These are phyloP conservation scores for Apiospora marii DNA, from an alignment of 2,329 filamentous ascomycete species.

Conservation along the genomic window DNA sequence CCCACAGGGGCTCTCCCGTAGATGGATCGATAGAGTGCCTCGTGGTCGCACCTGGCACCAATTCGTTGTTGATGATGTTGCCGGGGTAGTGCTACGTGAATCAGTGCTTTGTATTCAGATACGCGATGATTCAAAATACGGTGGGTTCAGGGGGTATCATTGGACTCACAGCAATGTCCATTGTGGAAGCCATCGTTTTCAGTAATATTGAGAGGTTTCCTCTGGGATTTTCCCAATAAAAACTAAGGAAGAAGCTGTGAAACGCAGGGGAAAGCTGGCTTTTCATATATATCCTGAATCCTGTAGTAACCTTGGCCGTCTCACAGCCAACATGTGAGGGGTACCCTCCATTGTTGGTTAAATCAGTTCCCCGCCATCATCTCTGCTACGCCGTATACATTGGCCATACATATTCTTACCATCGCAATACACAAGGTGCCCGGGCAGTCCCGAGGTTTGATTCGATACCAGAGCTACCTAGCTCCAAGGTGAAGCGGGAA, in stretches of 20 bases:
- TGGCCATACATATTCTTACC: not conserved
- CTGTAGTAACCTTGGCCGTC: too few species aligned
- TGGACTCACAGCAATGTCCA: not conserved
- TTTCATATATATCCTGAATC: not conserved
- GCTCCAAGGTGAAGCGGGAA: not conserved
- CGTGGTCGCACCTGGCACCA: conserved; percentile 18
- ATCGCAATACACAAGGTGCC: not conserved
- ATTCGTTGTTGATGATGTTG: conserved; percentile 28
- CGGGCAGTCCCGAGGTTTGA: not conserved
- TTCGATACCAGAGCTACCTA: not conserved
- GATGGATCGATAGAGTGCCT: conserved; percentile 40
- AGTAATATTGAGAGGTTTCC: not conserved
- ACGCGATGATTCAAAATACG: not conserved
- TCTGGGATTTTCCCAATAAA: not conserved
- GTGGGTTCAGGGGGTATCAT: not conserved
- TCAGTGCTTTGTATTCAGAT: too few species aligned
- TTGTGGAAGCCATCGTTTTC: not conserved
- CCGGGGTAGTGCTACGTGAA: conserved; percentile 19
- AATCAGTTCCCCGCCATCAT: not conserved
- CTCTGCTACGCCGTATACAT: not conserved
- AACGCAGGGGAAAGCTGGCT: too few species aligned
- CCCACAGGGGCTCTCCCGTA: conserved; percentile 41
- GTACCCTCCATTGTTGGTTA: not conserved
- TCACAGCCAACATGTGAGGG: not conserved
- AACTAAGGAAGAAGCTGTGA: too few species aligned